phyloP scores from a whole-genome alignment of 371 early-diverging fungal species.

The Syncephalis plumigaleata region DNA sequence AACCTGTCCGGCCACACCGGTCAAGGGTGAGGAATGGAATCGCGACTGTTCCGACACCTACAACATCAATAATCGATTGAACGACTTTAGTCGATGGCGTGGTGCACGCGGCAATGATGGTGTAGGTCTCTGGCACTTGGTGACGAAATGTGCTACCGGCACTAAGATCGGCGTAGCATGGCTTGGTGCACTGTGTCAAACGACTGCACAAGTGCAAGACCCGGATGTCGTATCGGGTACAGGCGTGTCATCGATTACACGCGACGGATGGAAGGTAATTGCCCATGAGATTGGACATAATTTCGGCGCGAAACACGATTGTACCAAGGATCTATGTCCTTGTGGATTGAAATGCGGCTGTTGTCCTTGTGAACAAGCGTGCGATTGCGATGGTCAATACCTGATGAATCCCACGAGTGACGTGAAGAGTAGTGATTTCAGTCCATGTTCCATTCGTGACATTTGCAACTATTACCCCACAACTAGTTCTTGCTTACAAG shows the following conservation, averaged over 20 bases:
- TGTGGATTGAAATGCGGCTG: slow-evolving; percentile 25
- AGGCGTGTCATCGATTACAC: slow-evolving; percentile 69
- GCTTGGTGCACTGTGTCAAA: slow-evolving; percentile 60
- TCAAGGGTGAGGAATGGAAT: slow-evolving; percentile 48
- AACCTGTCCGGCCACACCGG: slow-evolving; percentile 28
- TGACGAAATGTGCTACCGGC: slow-evolving; percentile 77
- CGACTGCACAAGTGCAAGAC: slow-evolving; percentile 21
- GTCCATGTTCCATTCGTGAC: slow-evolving; percentile 54
- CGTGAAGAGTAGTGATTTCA: slow-evolving; percentile 23
- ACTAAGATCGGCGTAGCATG: slow-evolving; percentile 88
- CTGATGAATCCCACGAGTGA: slow-evolving; percentile 79
- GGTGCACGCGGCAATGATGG: slow-evolving; percentile 44
- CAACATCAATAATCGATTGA: slow-evolving; percentile 56
- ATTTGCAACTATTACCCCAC: slow-evolving; percentile 41
- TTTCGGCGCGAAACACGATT: slow-evolving; percentile 45
- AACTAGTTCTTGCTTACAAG: slow-evolving; percentile 35
- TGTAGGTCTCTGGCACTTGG: slow-evolving; percentile 84
- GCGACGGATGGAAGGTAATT: slow-evolving; percentile 86
- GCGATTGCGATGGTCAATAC: slow-evolving; percentile 46
- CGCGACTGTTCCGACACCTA: slow-evolving; percentile 51
- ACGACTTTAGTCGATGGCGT: slow-evolving; percentile 84
- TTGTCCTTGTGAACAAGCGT: slow-evolving; percentile 35
- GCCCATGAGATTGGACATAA: slow-evolving; percentile 93
- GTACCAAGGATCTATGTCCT: slow-evolving; percentile 9
- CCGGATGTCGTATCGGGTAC: slow-evolving; percentile 56